Conservation (phyloP, 2,329 filamentous ascomycete species). For the Shiraia bambusicola region DNA sequence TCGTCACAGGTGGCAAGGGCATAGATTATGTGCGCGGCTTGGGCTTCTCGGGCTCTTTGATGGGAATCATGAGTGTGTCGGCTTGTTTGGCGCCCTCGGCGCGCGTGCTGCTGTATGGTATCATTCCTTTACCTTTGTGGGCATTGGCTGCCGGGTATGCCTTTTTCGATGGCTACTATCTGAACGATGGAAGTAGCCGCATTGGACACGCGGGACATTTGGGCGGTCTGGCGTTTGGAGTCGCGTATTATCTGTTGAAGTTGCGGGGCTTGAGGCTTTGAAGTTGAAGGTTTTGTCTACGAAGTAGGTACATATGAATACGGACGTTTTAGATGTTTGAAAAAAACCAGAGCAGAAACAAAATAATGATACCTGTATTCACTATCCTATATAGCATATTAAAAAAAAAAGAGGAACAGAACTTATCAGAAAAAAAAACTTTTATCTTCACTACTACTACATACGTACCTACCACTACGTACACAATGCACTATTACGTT, state of each 20-base stretch:
- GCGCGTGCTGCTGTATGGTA: conserved; percentile 39
- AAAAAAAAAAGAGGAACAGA: no score
- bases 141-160: conserved; percentile 39
- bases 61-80: conserved; percentile 44
- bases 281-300: not conserved
- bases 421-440: no score
- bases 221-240: conserved; percentile 47
- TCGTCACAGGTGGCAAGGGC: conserved; percentile 3
- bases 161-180: conserved; percentile 42
- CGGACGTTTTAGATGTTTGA: no score
- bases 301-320: no score
- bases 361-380: no score
- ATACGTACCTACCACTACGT: no score
- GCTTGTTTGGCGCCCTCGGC: conserved; percentile 43
- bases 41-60: conserved; percentile 46
- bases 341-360: no score
- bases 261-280: conserved; percentile 18
- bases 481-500: no score
- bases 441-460: no score
- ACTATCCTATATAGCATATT: no score
- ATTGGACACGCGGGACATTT: conserved; percentile 50
- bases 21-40: conserved; percentile 13
- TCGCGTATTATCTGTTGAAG: conserved; percentile 30
- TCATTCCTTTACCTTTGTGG: conserved; percentile 47
- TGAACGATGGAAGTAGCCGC: conserved; percentile 30